A percentile compares a stretch with the other conserved stretches of the same genome.
Conservation (phyloP, 441 rosid species). For the Pelargonium cotyledonis region DNA sequence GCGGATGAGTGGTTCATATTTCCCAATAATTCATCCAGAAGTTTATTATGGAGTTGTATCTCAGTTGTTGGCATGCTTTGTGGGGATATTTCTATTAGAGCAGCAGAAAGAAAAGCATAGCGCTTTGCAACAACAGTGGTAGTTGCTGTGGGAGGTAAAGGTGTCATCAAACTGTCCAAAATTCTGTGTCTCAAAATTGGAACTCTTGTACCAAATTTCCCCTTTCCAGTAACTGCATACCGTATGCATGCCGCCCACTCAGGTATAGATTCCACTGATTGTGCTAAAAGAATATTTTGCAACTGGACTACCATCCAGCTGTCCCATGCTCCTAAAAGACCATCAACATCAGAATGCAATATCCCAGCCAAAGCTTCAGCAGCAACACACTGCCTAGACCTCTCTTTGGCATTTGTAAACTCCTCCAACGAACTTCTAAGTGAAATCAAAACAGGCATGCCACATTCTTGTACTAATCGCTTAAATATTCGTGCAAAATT, state of each 20-base stretch:
- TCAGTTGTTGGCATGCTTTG: slow-evolving; percentile 78
- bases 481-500: slow-evolving; percentile 93
- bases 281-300: slow-evolving; percentile 78
- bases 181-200: slow-evolving; percentile 79
- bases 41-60: slow-evolving; percentile 57
- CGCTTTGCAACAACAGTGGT: slow-evolving; percentile 91
- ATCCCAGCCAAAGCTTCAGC: slow-evolving; percentile 97
- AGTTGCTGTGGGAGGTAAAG: slow-evolving; percentile 77
- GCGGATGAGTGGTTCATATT: slow-evolving; percentile 98
- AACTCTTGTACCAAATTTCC: slow-evolving; percentile 73
- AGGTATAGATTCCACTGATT: slow-evolving; percentile 90
- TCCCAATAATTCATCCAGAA: slow-evolving; percentile 72
- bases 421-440: slow-evolving; percentile 74
- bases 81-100: slow-evolving; percentile 83
- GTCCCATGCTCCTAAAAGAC: slow-evolving; percentile 82
- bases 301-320: slow-evolving; percentile 86
- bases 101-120: slow-evolving; percentile 91
- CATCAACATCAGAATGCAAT: slow-evolving; percentile 87
- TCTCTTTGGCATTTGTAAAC: slow-evolving; percentile 85
- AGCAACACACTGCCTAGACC: slow-evolving; percentile 98
- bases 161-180: slow-evolving; percentile 73
- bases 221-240: slow-evolving; percentile 98
- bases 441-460: slow-evolving; percentile 70
- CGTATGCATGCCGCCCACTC: slow-evolving; percentile 99
- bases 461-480: slow-evolving; percentile 95